Conservation (phyloP, 2,329 filamentous ascomycete species). For the Hypocreales sp. region DNA sequence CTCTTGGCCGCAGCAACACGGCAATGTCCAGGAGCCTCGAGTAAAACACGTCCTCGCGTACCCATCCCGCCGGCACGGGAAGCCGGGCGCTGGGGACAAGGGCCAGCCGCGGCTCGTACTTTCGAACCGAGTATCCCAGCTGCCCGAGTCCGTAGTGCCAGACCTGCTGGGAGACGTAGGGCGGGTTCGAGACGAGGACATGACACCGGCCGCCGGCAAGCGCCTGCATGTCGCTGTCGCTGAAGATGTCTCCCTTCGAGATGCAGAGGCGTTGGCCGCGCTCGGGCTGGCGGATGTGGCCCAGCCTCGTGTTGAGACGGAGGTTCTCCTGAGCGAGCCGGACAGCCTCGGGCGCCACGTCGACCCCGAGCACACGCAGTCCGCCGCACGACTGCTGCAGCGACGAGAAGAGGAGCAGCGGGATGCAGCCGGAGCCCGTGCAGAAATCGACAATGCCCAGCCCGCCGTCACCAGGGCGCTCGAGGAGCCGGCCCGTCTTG, state of each 20-base stretch:
- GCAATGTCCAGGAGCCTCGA: constrained; percentile 44
- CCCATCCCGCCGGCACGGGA: constrained; percentile 14
- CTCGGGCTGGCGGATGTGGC: constrained; percentile 7
- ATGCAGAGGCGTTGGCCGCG: constrained; percentile 24
- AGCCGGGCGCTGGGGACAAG: constrained; percentile 40
- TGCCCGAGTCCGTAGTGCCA: constrained; percentile 23
- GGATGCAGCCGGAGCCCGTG: constrained; percentile 82
- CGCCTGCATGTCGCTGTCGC: constrained; percentile 17
- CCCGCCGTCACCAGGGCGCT: constrained; percentile 5
- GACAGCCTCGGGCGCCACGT: constrained; percentile 54
- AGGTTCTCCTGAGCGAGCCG: constrained; percentile 51
- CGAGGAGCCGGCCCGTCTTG: constrained; percentile 7
- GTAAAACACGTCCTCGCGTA: constrained; percentile 48
- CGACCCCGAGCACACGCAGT: constrained; percentile 50
- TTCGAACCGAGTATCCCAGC: constrained; percentile 58
- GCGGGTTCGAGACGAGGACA: constrained; percentile 75
- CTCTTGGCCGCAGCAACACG: constrained; percentile 27
- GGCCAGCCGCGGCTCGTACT: constrained; percentile 67
- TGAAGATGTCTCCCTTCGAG: constrained; percentile 32
- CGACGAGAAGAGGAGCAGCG: constrained; percentile 55
- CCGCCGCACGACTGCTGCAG: constrained; percentile 25
- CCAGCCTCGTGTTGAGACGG: constrained; percentile 24
- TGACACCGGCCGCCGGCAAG: constrained; percentile 26
- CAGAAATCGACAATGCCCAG: constrained; percentile 71
- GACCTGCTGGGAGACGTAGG: constrained; percentile 57